Base-by-base conservation (phyloP, 768 basidiomycete species). In the Exidia glandulosa region DNA sequence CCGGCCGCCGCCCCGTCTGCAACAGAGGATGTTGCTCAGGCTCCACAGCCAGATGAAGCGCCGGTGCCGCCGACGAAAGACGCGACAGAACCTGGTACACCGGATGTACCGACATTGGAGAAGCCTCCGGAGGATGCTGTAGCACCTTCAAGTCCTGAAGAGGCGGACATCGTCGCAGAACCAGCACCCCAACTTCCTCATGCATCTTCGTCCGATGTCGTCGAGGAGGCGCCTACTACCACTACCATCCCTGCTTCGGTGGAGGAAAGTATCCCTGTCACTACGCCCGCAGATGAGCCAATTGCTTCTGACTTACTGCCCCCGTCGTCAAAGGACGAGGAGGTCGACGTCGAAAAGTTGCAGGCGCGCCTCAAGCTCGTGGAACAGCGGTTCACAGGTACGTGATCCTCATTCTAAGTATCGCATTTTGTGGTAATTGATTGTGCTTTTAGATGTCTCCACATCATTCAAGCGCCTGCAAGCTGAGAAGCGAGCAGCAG, bases 311-410 rank as follows among this genome's bases (percentile, higher is more conserved):
- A n/a, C n/a, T n/a, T 27, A 10, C 50, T 27, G 10, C 54, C 54
- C n/a, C 62, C 60, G n/a, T 7, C 41, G 12, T 37, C 37, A 19
- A 60, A 61, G 25, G 66, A 63, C 37, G 57, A 60, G 32, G 34
- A 61, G 50, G 52, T 58, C 2, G 72, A 77, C 60, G 71, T 87
- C 5, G 88, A 88, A 58, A 74, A 72, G 33, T 71, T 91, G 58
- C 86, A 83, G 67, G 77, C 84, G 62, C 79, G 82, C 47, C 72
- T 93, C 60, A 84, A 79, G 67, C 74, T 86, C 36, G 79, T 90
- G 2, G 88, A 92, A 65, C 83, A 88, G 68, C 78, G 85, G n/a
- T 90, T 92, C 66, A 65, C 83, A 62, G 88, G 90, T 86, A 68
- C 62, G 70, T 59, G 3, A 41, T 27, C 52, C 36, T 23, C 4